Evolutionary conservation across 192 early-diverging fungal genomes (phyloP), one percentile per base, ranked within the genome.

Genomic region (Phycomyces blakesleeanus): DNA sequence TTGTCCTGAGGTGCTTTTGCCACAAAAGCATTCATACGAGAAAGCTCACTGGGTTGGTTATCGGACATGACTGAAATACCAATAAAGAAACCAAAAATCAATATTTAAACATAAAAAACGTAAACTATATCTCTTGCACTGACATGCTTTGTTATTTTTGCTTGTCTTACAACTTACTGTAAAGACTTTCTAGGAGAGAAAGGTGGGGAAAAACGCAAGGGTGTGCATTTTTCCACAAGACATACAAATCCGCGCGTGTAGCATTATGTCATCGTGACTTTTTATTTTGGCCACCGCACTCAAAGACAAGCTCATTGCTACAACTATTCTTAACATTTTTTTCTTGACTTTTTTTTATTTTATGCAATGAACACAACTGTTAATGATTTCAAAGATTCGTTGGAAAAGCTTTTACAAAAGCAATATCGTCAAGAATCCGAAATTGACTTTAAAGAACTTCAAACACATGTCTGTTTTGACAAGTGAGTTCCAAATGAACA

Each of bases 1-100:
- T 64, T 55, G 16, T 27, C 42, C 22, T 40, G 22, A 44, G 77
- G 77, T 15, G 63, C 66, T 41, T 65, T 60, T 18, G 67, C 39
- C 3, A 78, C 74, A 40, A 78, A 78, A 9, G 63, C 5, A 4
- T 64, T 68, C 25, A 78, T 18, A 25, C 64, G 60, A 11, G 60
- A n/a, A 10, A 72, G 24, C 59, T 73, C 71, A 22, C 18, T 57
- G 51, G 20, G 26, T 12, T 47, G 15, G 3, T 47, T 47, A 47
- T 47, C 44, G 12, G 44, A 47, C 44, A 47, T 47, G 44, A 11
- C 44, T 47, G 11, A n/a, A n/a, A 6, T 47, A 3, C 12, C 44
- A n/a, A 47, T 47, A n/a, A 47, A n/a, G 6, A 47, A 2, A n/a
- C 29, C 29, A 2, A 34, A 34, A 34, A 34, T 34, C 29, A 34